Base-by-base conservation (phyloP, 129 eudicot genomes). In the Lonicera japonica region DNA sequence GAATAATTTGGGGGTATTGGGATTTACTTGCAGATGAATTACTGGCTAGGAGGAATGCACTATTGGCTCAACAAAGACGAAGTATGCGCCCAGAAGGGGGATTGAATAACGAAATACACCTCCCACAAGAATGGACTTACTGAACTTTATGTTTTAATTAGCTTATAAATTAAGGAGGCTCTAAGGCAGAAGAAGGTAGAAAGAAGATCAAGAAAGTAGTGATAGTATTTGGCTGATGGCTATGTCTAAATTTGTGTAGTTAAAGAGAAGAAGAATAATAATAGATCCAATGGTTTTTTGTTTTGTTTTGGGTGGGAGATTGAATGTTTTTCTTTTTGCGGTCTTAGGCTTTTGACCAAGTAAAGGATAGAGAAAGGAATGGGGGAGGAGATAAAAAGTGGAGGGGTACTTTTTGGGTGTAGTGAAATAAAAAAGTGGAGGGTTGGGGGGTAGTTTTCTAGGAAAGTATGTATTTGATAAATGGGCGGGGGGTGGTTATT, bases 121-220 rank as follows among this genome's bases (percentile, higher is more conserved):
- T 82, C 11, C 96, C 96, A 18, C 83, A 74, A 55, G 96, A 89
- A 41, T 89, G 96, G 96, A 89, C 90, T 21, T 89, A 85, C 53
- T 89, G 58, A 38, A 38, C 43, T n/a, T n/a, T n/a, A n/a, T n/a
- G n/a, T n/a, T n/a, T n/a, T n/a, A n/a, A n/a, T n/a, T n/a, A n/a
- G n/a, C n/a, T n/a, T n/a, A n/a, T n/a, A 38, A 38, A 38, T 38
- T 4, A 38, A 43, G 16, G 36, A 29, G 36, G n/a, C n/a, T n/a
- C n/a, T n/a, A n/a, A n/a, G n/a, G 63, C 39, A 45, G 25, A 21
- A 46, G 16, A 43, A 61, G 6, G 11, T 60, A 60, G n/a, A 48
- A 38, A 22, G 48, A 40, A 61, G 45, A 70, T 57, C 47, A 75
- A 29, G 45, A 72, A 51, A 39, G 38, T 11, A 55, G 34, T 11